Percentiles rank a stretch among this genome's conserved stretches.
Evolutionary conservation across 352 stramenopile genomes (phyloP).

Genomic region (Halophytophthora batemanensis): DNA sequence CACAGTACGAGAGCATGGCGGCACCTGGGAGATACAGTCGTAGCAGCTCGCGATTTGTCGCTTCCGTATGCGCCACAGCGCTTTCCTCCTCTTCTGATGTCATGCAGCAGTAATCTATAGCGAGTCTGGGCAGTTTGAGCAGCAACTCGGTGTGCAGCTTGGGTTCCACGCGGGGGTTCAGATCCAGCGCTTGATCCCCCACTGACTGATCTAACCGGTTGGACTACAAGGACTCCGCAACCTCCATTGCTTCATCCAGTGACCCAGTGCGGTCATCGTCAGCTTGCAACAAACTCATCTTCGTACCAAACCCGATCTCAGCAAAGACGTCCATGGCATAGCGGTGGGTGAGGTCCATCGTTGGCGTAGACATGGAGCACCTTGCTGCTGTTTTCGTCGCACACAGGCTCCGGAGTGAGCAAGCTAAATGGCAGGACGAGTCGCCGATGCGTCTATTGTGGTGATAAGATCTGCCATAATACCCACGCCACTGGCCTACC

Average conservation of each 20-base stretch:
- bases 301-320: constrained; percentile 52
- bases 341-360: constrained; percentile 18
- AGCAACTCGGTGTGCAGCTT: constrained; percentile 21
- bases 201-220: constrained; percentile 28
- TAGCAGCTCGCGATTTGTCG: constrained; percentile 41
- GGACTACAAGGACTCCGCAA: constrained; percentile 14
- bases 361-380: no score
- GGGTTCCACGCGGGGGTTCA: no score
- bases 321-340: constrained; percentile 53
- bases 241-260: constrained; percentile 30
- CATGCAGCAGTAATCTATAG: constrained; percentile 18
- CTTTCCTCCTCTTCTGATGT: no score
- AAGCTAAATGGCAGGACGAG: no score
- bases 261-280: constrained; percentile 25
- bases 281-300: constrained; percentile 24
- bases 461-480: no score
- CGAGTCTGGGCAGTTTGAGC: constrained; percentile 13
- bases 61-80: constrained; percentile 29
- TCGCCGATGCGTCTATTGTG: no score
- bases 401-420: no score
- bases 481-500: no score
- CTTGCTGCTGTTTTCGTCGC: no score
- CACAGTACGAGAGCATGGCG: constrained; percentile 25
- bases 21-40: constrained; percentile 47
- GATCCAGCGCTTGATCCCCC: constrained; percentile 28